Percentiles rank a stretch among this genome's conserved stretches.
Evolutionary conservation across 2,329 filamentous ascomycete species (phyloP).

Genomic region (Myriosclerotinia scirpicola): DNA sequence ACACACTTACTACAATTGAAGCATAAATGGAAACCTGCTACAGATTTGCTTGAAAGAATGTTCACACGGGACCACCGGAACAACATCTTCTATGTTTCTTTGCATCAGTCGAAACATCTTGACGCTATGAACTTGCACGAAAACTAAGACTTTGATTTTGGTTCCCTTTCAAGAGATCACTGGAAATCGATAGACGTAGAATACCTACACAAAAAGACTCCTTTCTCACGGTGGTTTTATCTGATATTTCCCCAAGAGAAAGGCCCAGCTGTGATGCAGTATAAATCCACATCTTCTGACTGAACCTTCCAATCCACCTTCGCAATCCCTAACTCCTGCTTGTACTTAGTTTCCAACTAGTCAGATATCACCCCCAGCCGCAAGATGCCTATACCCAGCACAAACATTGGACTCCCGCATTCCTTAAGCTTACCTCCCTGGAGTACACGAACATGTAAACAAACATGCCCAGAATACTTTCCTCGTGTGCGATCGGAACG

Average conservation of each 20-base stretch:
- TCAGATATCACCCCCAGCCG: not conserved
- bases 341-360: not conserved
- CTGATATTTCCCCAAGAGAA: not conserved
- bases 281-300: not conserved
- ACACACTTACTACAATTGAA: not conserved
- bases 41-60: not conserved
- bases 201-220: not conserved
- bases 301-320: not conserved
- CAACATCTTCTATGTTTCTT: not conserved
- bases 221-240: not conserved
- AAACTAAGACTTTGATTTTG: too few relatives aligned
- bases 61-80: not conserved
- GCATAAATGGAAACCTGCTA: not conserved
- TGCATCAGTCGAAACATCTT: not conserved
- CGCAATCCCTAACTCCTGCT: not conserved
- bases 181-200: not conserved
- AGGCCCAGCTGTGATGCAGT: not conserved
- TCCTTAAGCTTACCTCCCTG: not conserved
- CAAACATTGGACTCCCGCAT: not conserved
- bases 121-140: not conserved
- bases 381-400: not conserved
- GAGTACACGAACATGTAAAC: not conserved
- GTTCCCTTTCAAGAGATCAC: not conserved
- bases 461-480: not conserved
- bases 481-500: not conserved